Evolutionary conservation across 2,329 filamentous ascomycete species (phyloP).

Genomic region (Huntiella bhutanensis): DNA sequence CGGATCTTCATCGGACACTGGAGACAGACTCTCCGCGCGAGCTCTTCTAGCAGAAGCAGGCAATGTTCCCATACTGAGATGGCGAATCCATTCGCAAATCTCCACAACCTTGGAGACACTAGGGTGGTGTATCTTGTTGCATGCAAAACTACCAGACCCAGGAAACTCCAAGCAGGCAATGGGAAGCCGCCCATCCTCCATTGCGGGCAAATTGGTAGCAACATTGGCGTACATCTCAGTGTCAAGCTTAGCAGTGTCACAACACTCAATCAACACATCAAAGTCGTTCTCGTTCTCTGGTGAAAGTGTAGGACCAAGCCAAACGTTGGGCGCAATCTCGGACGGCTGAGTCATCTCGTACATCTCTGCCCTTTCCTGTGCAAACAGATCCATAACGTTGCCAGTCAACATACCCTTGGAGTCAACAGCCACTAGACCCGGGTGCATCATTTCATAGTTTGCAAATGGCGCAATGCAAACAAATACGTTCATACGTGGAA

Average conservation of each 20-base stretch:
- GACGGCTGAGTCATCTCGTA: slow-evolving; percentile 77
- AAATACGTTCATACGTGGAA: slow-evolving; percentile 70
- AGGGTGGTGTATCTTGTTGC: slow-evolving; percentile 62
- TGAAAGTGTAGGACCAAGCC: slow-evolving; percentile 62
- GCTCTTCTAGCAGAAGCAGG: slow-evolving; percentile 11
- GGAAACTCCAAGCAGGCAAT: slow-evolving; percentile 53
- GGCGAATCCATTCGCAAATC: slow-evolving; percentile 78
- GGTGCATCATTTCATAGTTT: slow-evolving; percentile 51
- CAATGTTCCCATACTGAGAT: slow-evolving; percentile 50
- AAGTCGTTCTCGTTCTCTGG: slow-evolving; percentile 50
- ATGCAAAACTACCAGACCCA: slow-evolving; percentile 80
- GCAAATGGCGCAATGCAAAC: slow-evolving; percentile 44
- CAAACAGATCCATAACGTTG: slow-evolving; percentile 70
- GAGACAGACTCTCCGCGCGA: too few relatives aligned
- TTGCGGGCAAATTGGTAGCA: slow-evolving; percentile 19
- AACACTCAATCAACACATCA: slow-evolving; percentile 77
- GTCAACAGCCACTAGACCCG: slow-evolving; percentile 57
- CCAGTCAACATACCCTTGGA: slow-evolving; percentile 53
- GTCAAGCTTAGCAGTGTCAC: slow-evolving; percentile 63
- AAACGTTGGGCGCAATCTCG: slow-evolving; percentile 78
- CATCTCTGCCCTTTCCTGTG: slow-evolving; percentile 83
- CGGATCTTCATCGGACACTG: too few relatives aligned
- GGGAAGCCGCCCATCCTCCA: neutral
- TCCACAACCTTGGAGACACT: slow-evolving; percentile 74
- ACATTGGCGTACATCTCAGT: slow-evolving; percentile 44